Evolutionary conservation across 148 eudicot genomes (phyloP), one percentile per base, ranked within the genome.

Genomic region (Rhododendron griersonianum): DNA sequence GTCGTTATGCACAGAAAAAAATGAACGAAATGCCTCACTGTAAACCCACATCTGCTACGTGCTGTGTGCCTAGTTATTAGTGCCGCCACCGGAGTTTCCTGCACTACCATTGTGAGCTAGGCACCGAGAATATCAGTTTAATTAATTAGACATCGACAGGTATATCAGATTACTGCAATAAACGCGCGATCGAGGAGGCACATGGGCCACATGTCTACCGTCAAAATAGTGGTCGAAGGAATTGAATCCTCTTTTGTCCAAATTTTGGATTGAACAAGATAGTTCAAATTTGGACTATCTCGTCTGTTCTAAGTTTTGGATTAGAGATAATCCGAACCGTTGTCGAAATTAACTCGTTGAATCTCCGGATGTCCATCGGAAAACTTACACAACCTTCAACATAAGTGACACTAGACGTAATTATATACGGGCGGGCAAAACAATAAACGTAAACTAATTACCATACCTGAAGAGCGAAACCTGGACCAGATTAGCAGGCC

Each of bases 401-500:
- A 30, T 2, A 13, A 30, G 25, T 71, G 41, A 5, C 4, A 2
- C 71, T n/a, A 63, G 71, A 23, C 74, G 33, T 67, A 67, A 67
- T 67, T 67, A 33, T 33, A 33, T 10, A 15, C 30, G 14, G 25
- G 8, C 18, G 14, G 37, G 35, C 39, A 1, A 69, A 69, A 28
- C n/a, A 61, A 11, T 25, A 67, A 67, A 69, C 16, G 37, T 35
- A 15, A 37, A 4, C 44, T 14, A 16, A 35, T 30, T 30, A 0
- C 8, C 81, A 14, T 88, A 92, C 98, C 99, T 93, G 94, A 97
- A 97, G 25, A 97, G 87, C 44, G 99, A 97, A 82, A 97, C 99
- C 87, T 97, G 99, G 23, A 97, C 99, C 30, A 97, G 94, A 86
- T 97, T 97, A 3, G 96, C 90, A 21, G 99, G 99, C 99, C 99